Conservation (phyloP, 106 monocot genomes). For the Acanthochlamys bracteata region DNA sequence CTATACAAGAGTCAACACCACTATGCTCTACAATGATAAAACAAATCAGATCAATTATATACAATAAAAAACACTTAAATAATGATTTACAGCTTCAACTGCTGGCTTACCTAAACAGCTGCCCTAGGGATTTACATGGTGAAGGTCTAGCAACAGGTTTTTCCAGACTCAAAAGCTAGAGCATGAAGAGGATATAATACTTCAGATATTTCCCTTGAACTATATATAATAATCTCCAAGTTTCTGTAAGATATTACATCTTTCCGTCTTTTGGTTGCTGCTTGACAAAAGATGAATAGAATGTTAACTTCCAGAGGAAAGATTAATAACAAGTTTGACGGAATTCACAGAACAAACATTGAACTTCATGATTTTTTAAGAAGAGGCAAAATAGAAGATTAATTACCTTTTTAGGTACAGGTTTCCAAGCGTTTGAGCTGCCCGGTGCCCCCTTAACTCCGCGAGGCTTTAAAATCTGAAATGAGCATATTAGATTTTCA, state of each 20-base stretch:
- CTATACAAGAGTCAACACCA: too few relatives aligned
- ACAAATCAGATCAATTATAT: background rate
- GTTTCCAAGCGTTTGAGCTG: conserved; percentile 1
- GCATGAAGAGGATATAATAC: background rate
- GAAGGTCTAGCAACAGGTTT: background rate
- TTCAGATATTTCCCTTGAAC: background rate
- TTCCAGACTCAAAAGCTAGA: background rate
- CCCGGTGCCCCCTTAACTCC: background rate
- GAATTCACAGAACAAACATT: too few relatives aligned
- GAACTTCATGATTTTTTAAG: too few relatives aligned
- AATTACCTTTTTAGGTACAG: conserved; percentile 3
- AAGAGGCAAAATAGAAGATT: background rate
- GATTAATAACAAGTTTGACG: too few relatives aligned
- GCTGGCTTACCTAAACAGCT: background rate
- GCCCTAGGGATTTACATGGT: background rate
- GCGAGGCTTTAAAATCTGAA: background rate
- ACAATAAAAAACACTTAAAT: background rate
- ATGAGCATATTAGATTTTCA: background rate
- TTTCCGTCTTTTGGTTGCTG: background rate
- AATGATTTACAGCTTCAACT: background rate
- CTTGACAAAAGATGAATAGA: background rate
- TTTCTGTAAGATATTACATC: too few relatives aligned
- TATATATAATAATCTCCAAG: too few relatives aligned
- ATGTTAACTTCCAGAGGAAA: too few relatives aligned
- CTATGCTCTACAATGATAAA: too few relatives aligned